Base-by-base conservation (phyloP, 371 early-diverging fungal genomes). In the Circinella minor region DNA sequence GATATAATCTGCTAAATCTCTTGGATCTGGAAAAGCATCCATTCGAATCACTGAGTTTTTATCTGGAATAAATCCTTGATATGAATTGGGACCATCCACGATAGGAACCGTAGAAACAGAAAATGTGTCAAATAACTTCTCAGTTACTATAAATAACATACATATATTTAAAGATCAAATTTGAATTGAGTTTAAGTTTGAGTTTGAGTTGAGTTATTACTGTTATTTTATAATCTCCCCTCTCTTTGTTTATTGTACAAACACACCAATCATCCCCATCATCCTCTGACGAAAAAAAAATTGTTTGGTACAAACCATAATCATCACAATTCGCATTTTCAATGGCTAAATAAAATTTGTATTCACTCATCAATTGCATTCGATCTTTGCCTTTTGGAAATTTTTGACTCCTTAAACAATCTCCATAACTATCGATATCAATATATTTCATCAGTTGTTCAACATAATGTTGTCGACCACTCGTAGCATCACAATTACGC, bases 321-420 rank as follows among this genome's bases (percentile, higher is more conserved):
- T 78, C 73, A 47, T 75, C 80, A 38, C 83, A 82, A 55, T 82
- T 82, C 20, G 80, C 75, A 63, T 80, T 80, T 43, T 82, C 83
- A 34, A 78, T 71, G 1, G 80, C 72, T 13, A 82, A 64, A 69
- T 82, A 80, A 68, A 82, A 82, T 60, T 82, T 82, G 66, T 82
- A 78, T 65, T 77, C 78, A 14, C 61, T 55, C 68, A 78, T 68
- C 4, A 74, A 57, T 4, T 70, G 68, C 48, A 65, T 61, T 15
- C 84, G 63, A 4, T 78, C 68, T 38, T 74, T 78, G 43, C 73
- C 74, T 0, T 67, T 14, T 1, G 85, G 84, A 55, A 81, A 84
- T 0, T 61, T 65, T 34, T 68, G 65, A 27, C 72, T 82, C n/a
- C 77, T 78, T 4, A 80, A 57, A 55, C 83, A 82, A 6, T 43